Base-by-base conservation (phyloP, 805 yeast species). In the Lipomyces mesembrius region DNA sequence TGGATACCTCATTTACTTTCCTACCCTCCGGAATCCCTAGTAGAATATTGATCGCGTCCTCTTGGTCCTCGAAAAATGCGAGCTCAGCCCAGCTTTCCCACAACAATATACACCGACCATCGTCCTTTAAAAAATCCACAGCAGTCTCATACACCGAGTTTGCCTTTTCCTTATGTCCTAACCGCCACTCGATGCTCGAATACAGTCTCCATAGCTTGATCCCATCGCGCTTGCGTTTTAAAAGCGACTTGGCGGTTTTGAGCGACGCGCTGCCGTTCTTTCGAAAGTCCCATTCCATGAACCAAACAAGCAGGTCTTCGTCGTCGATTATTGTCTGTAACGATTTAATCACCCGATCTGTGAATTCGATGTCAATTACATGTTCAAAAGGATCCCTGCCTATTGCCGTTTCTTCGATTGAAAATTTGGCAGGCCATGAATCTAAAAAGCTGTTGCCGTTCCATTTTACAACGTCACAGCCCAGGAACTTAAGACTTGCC, bases 401-500 rank as follows among this genome's bases (percentile, higher is more conserved):
- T 12, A 17, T 14, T 4, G n/a, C 62, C 3, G 27, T 49, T 3
- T 17, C 59, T n/a, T 46, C 56, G 17, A 49, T 20, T 9, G 63
- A 12, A 22, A 59, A 60, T 12, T 51, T 34, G 17, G 9, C 29
- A 32, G 57, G 34, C 70, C 70, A 66, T 8, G 17, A 32, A 11
- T 65, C 66, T 14, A 65, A 43, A 52, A 59, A 57, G 27, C 62
- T 53, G 35, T 43, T 17, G 14, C 34, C 35, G 25, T 59, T 34
- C 49, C 25, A 27, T 17, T 51, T 54, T 20, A 57, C 61, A 8
- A 63, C 51, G 12, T 49, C 29, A n/a, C 61, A 65, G 12, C 74
- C 74, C n/a, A 68, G 52, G 39, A 72, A 43, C 43, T 65, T 65
- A 22, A 73, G 51, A 17, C 63, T 58, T 3, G 70, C 67, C 63